Conservation (phyloP, 2,329 filamentous ascomycete genomes). For the Sarocladium kiliense region DNA sequence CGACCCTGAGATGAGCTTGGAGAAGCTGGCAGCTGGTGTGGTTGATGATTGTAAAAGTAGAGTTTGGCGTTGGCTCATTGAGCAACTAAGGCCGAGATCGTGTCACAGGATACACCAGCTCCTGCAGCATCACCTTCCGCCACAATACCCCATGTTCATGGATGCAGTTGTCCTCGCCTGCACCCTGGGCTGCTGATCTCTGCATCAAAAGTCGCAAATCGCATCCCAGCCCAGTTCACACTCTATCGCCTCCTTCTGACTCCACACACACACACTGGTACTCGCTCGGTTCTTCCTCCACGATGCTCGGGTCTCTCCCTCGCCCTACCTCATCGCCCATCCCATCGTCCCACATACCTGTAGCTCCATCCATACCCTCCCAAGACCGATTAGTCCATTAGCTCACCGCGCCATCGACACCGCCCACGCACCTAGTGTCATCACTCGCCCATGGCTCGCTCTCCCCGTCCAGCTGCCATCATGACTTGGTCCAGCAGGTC, state of each 20-base stretch:
- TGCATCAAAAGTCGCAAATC: no score
- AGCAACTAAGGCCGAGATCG: no score
- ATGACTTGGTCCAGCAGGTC: not conserved
- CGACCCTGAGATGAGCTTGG: no score
- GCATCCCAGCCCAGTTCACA: not conserved
- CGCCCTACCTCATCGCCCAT: not conserved
- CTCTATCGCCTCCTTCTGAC: not conserved
- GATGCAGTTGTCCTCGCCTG: no score
- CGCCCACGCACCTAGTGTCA: constrained; percentile 5
- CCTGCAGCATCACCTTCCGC: no score
- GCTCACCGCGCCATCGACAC: constrained; percentile 4
- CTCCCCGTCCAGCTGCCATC: not conserved
- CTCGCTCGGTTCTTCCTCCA: not conserved
- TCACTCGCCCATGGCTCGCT: not conserved
- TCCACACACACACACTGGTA: not conserved
- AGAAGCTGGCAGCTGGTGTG: no score
- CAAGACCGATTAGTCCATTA: constrained; percentile 7
- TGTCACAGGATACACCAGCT: no score
- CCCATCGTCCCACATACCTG: constrained; percentile 1
- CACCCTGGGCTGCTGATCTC: no score
- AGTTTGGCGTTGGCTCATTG: no score
- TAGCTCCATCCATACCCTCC: not conserved
- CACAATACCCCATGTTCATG: no score
- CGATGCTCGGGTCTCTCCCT: constrained; percentile 7
- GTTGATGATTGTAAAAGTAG: no score